phyloP scores from a whole-genome alignment of 257 asterid species.

The Nicotiana noctiflora region DNA sequence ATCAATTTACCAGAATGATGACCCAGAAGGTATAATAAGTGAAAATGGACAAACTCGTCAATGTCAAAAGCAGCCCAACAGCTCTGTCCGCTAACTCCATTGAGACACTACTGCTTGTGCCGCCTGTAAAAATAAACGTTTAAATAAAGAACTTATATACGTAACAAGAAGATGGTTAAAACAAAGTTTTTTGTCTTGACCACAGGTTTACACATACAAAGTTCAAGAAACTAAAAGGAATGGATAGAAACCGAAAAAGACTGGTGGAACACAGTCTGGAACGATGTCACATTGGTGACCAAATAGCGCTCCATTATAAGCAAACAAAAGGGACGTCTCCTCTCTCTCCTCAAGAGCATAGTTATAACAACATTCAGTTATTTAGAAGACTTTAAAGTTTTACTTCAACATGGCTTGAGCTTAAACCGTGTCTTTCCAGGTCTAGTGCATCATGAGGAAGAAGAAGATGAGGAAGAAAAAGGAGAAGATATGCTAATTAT shows the following conservation, averaged over 20 bases:
- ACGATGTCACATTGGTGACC: not conserved
- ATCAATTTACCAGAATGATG: constrained; percentile 61
- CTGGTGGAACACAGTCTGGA: not conserved
- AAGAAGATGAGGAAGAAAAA: too few species aligned
- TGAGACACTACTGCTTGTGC: not conserved
- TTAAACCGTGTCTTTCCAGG: not conserved
- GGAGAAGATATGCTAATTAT: too few species aligned
- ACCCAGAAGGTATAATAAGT: constrained; percentile 93
- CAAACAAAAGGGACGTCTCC: too few species aligned
- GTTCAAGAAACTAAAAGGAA: not conserved
- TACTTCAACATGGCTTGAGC: not conserved
- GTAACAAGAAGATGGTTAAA: not conserved
- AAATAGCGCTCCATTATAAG: not conserved
- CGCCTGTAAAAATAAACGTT: not conserved
- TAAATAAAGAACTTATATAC: not conserved
- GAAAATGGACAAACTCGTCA: constrained; percentile 70
- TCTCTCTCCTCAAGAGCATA: too few species aligned
- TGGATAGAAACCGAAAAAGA: not conserved
- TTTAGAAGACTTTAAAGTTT: too few species aligned
- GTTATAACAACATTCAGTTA: too few species aligned
- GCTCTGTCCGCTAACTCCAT: constrained; percentile 86
- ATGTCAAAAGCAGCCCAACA: constrained; percentile 61
- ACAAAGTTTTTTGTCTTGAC: not conserved
- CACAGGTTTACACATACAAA: not conserved
- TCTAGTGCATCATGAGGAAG: too few species aligned